A percentile compares a stretch with the other conserved stretches of the same genome.
phyloP scores from a whole-genome alignment of 2,329 filamentous ascomycete species.

The Harringtonia aguacate region DNA sequence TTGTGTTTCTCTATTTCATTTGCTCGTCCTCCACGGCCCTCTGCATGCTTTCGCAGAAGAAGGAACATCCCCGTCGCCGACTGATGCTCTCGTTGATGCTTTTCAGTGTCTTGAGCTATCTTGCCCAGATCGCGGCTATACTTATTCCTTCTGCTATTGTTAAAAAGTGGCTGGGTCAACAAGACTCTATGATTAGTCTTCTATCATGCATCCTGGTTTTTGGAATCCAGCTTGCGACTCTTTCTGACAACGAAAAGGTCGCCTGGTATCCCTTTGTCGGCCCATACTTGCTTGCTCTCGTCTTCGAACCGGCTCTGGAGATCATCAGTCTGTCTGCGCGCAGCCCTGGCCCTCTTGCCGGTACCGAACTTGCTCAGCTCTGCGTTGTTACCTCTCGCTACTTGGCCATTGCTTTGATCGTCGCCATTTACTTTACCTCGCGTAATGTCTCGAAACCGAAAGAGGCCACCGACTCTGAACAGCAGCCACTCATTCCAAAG shows the following conservation, averaged over 20 bases:
- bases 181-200: slow-evolving; percentile 43
- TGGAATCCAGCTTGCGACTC: slow-evolving; percentile 44
- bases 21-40: slow-evolving; percentile 37
- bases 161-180: slow-evolving; percentile 29
- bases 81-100: slow-evolving; percentile 32
- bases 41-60: slow-evolving; percentile 33
- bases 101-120: slow-evolving; percentile 33
- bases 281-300: slow-evolving; percentile 47
- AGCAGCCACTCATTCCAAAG: slow-evolving; percentile 44
- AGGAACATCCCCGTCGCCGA: slow-evolving; percentile 27
- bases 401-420: slow-evolving; percentile 21
- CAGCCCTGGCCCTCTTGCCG: slow-evolving; percentile 2
- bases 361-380: slow-evolving; percentile 18
- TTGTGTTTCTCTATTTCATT: slow-evolving; percentile 47
- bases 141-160: slow-evolving; percentile 22
- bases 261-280: slow-evolving; percentile 56
- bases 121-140: slow-evolving; percentile 33
- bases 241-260: slow-evolving; percentile 37
- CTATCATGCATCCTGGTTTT: slow-evolving; percentile 55
- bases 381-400: slow-evolving; percentile 22
- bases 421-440: slow-evolving; percentile 20
- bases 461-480: slow-evolving; percentile 21
- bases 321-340: slow-evolving; percentile 14
- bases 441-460: slow-evolving; percentile 9
- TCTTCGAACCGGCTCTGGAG: slow-evolving; percentile 39